phyloP scores from a whole-genome alignment of 1,284 basidiomycete species.

The Agaricales sp. region DNA sequence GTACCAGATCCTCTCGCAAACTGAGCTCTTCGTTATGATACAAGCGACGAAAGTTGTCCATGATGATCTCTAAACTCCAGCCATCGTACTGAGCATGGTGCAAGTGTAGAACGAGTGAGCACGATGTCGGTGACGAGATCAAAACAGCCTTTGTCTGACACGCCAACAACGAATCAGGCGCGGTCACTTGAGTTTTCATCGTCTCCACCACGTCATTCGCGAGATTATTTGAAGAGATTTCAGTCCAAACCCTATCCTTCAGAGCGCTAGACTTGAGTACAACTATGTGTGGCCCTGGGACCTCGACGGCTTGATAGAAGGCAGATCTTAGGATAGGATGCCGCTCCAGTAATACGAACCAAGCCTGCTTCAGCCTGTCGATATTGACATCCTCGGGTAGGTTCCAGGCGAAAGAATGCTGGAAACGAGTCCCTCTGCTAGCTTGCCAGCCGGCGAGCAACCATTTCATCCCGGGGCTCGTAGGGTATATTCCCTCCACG shows the following conservation, averaged over 20 bases:
- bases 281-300: slow-evolving; percentile 24
- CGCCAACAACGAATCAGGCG: slow-evolving; percentile 22
- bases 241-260: slow-evolving; percentile 17
- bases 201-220: slow-evolving; percentile 15
- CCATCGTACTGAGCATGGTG: slow-evolving; percentile 46
- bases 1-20: slow-evolving; percentile 20
- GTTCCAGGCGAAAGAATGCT: slow-evolving; percentile 33
- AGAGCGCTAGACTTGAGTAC: slow-evolving; percentile 21
- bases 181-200: slow-evolving; percentile 24
- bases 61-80: slow-evolving; percentile 33
- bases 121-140: slow-evolving; percentile 16
- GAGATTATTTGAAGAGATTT: slow-evolving; percentile 8
- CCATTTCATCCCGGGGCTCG: slow-evolving; percentile 17
- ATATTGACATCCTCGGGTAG: slow-evolving; percentile 22
- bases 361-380: slow-evolving; percentile 22
- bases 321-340: slow-evolving; percentile 35
- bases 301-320: slow-evolving; percentile 22
- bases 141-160: slow-evolving; percentile 26
- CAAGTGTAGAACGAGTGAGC: slow-evolving; percentile 31
- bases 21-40: slow-evolving; percentile 20
- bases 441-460: slow-evolving; percentile 34
- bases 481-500: not conserved
- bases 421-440: slow-evolving; percentile 30
- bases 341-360: slow-evolving; percentile 24
- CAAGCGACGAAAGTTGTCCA: slow-evolving; percentile 27